Evolutionary conservation across 495 filamentous ascomycete species (phyloP).

Genomic region (Glonium stellatum): DNA sequence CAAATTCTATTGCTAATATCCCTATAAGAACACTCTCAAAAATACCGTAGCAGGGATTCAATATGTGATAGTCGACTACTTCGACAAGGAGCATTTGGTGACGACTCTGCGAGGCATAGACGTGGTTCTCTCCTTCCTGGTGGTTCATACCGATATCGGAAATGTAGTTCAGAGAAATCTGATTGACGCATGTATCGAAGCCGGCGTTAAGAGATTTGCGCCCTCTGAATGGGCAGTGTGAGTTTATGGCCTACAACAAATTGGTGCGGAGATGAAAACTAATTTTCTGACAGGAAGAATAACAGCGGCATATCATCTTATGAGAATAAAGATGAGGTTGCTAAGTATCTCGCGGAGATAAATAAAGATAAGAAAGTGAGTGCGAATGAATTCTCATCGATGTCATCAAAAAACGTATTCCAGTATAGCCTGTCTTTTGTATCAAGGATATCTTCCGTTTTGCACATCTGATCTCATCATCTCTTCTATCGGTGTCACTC

Average conservation of each 20-base stretch:
- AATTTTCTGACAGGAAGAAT: slow-evolving; percentile 11
- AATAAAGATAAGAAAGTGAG: slow-evolving; percentile 10
- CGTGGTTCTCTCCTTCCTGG: slow-evolving; percentile 51
- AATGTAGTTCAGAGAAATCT: slow-evolving; percentile 39
- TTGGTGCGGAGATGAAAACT: too few species aligned
- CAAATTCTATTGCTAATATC: background rate
- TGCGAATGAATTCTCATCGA: too few species aligned
- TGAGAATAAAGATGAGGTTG: slow-evolving; percentile 13
- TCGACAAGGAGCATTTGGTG: slow-evolving; percentile 25
- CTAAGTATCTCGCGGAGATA: slow-evolving; percentile 9
- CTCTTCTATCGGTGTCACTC: too few species aligned
- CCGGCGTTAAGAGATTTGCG: slow-evolving; percentile 22
- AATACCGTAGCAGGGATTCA: background rate
- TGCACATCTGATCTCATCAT: too few species aligned
- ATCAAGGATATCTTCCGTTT: too few species aligned
- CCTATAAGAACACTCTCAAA: background rate
- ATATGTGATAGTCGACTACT: background rate
- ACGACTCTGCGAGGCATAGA: slow-evolving; percentile 43
- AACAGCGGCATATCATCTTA: slow-evolving; percentile 10
- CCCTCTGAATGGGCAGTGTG: slow-evolving; percentile 29
- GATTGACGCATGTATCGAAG: slow-evolving; percentile 30
- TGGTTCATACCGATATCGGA: slow-evolving; percentile 32
- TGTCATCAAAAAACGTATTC: too few species aligned
- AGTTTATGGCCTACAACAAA: too few species aligned
- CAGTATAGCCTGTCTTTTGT: too few species aligned